Conservation (phyloP, 768 basidiomycete genomes). For the Boletus edulis region DNA sequence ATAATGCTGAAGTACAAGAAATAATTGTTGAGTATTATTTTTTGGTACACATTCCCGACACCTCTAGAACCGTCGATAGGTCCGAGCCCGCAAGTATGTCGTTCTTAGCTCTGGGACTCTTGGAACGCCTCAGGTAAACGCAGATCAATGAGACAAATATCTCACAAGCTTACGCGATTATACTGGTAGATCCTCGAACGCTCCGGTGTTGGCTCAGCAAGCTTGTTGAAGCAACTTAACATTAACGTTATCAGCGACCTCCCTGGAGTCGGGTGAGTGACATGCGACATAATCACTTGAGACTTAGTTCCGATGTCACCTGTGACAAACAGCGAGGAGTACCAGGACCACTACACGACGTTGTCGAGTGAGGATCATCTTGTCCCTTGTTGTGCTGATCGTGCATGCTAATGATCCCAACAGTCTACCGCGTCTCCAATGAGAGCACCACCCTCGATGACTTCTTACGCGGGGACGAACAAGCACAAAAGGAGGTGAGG, state of each 20-base stretch:
- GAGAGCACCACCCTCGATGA: conserved; percentile 62
- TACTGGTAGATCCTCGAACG: conserved; percentile 58
- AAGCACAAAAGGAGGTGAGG: conserved; percentile 51
- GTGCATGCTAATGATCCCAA: neutral
- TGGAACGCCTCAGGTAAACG: conserved; percentile 53
- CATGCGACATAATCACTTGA: neutral
- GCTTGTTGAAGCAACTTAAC: conserved; percentile 52
- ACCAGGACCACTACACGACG: conserved; percentile 75
- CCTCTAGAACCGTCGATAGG: conserved; percentile 13
- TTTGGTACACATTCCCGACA: neutral
- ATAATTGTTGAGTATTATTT: conserved; percentile 42
- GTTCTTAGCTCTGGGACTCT: conserved; percentile 66
- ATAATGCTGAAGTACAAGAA: conserved; percentile 51
- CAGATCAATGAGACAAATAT: neutral
- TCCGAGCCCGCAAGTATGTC: conserved; percentile 64
- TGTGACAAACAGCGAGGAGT: conserved; percentile 49
- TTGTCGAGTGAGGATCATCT: conserved; percentile 45
- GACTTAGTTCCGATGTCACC: conserved; percentile 1
- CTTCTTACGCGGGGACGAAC: conserved; percentile 66
- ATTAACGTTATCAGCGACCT: too few relatives aligned
- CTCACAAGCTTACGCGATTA: neutral
- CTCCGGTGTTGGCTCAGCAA: conserved; percentile 60
- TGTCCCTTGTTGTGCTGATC: neutral
- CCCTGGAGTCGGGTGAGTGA: conserved; percentile 36
- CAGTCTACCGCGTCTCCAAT: conserved; percentile 66